Evolutionary conservation across 345 rosid species (phyloP), one percentile per base, ranked within the genome.

Genomic region (Camelina neglecta): DNA sequence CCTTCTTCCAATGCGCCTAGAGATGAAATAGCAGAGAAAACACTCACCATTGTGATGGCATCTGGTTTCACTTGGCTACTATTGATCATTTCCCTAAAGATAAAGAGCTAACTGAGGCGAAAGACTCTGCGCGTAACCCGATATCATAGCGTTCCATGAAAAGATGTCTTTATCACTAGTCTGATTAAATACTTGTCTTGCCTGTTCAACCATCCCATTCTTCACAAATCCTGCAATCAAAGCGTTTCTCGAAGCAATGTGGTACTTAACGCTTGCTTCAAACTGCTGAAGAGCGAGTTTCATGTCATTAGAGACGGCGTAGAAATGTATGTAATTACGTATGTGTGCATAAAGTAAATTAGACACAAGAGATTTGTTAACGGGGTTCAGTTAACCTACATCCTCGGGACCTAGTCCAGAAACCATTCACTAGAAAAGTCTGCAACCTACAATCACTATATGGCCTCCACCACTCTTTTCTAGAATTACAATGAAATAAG

Each of bases 141-240:
- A 86, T 36, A 91, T 88, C 87, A 93, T 84, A 13, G 89, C 79
- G 58, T 87, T 93, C 98, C 97, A 89, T 12, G 98, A 86, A 80
- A 85, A 85, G 13, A 86, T 86, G 75, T 93, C 97, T 84, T 86
- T 87, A 75, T 80, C 81, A n/a, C 64, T 82, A 84, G 87, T 89
- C 68, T 85, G 81, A 54, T 82, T 65, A 66, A 91, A 93, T 59
- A 89, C 68, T 67, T 82, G 60, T 60, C 80, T 74, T 38, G 98
- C 97, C 57, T 62, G 70, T 64, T 86, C 85, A 61, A 84, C 76
- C 91, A 83, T 83, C 71, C 89, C 80, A 55, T 88, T 88, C 81
- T 85, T 80, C 5, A 83, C 69, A 81, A 80, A 87, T 55, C 92
- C 97, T 33, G 88, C 85, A 29, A 91, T 81, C 33, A 93, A 80